phyloP scores from a whole-genome alignment of 495 filamentous ascomycete species.

The Aspergillus conjunctus region DNA sequence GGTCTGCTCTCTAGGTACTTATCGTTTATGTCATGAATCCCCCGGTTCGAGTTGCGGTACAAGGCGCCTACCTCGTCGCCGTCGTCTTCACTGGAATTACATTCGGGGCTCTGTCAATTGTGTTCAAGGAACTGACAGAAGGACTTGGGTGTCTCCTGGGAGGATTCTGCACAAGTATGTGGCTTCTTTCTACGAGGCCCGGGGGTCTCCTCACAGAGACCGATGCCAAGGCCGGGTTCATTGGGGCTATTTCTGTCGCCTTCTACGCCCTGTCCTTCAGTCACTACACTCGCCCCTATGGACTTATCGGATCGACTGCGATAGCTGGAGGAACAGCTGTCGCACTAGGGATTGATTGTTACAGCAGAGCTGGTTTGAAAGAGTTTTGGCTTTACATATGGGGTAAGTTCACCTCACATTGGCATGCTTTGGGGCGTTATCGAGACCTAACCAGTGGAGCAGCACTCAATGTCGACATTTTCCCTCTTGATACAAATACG shows the following conservation, averaged over 20 bases:
- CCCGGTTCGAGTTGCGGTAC: conserved; percentile 72
- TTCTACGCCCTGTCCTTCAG: conserved; percentile 77
- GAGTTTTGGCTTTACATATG: conserved; percentile 97
- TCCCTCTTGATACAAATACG: conserved; percentile 70
- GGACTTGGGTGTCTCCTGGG: conserved; percentile 84
- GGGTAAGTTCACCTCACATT: conserved; percentile 52
- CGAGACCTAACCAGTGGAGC: conserved; percentile 19
- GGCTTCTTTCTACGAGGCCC: conserved; percentile 75
- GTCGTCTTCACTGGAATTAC: conserved; percentile 72
- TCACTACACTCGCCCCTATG: conserved; percentile 74
- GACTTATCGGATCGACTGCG: conserved; percentile 71
- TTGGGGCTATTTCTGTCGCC: conserved; percentile 66
- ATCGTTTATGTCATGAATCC: conserved; percentile 90
- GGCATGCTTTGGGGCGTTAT: not conserved
- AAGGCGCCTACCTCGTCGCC: conserved; percentile 89
- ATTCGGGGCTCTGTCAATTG: conserved; percentile 71
- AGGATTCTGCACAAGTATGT: conserved; percentile 89
- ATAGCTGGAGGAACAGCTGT: conserved; percentile 80
- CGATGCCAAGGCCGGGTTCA: conserved; percentile 70
- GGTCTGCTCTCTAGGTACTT: conserved; percentile 54
- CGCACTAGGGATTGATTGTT: conserved; percentile 88
- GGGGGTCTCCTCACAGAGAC: conserved; percentile 70
- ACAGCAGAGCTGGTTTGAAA: conserved; percentile 82
- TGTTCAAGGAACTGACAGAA: conserved; percentile 87
- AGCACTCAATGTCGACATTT: conserved; percentile 76